A percentile compares a stretch with the other conserved stretches of the same genome.
Conservation (phyloP, 352 stramenopile species). For the Phytophthora parvispora region DNA sequence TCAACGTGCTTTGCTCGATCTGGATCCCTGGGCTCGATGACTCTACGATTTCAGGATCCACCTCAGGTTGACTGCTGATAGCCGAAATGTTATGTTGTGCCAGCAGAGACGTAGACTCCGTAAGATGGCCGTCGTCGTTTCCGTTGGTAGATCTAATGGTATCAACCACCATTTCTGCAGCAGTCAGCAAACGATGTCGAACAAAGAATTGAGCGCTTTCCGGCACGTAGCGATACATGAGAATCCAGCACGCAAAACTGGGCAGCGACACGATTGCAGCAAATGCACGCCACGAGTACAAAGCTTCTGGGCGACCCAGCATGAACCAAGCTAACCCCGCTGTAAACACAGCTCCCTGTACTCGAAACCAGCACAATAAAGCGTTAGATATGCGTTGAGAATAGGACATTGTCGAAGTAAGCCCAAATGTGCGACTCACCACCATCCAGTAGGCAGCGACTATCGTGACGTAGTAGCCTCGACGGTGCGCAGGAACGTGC, state of each 20-base stretch:
- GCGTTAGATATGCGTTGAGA: background rate
- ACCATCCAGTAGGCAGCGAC: constrained; percentile 94
- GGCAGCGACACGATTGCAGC: constrained; percentile 78
- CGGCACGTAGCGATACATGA: constrained; percentile 81
- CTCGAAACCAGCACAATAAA: background rate
- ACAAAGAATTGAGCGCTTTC: constrained; percentile 86
- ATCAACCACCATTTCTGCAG: constrained; percentile 70
- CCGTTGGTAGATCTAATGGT: constrained; percentile 61
- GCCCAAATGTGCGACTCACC: no score
- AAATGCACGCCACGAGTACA: constrained; percentile 82
- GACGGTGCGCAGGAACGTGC: constrained; percentile 78
- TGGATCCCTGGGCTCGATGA: constrained; percentile 15
- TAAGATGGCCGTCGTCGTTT: background rate
- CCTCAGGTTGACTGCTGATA: constrained; percentile 9
- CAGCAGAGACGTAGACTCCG: constrained; percentile 22
- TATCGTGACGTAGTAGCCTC: constrained; percentile 89
- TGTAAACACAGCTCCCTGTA: constrained; percentile 86
- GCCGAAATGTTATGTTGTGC: background rate
- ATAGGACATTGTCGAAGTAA: no score
- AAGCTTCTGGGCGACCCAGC: constrained; percentile 51
- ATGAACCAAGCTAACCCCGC: constrained; percentile 87
- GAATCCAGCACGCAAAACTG: constrained; percentile 67
- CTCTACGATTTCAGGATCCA: constrained; percentile 2
- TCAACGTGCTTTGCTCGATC: constrained; percentile 25
- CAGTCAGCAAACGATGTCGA: constrained; percentile 56